Evolutionary conservation across 129 eudicot genomes (phyloP), one percentile per base, ranked within the genome.

Genomic region (Pseudognaphalium luteoalbum): DNA sequence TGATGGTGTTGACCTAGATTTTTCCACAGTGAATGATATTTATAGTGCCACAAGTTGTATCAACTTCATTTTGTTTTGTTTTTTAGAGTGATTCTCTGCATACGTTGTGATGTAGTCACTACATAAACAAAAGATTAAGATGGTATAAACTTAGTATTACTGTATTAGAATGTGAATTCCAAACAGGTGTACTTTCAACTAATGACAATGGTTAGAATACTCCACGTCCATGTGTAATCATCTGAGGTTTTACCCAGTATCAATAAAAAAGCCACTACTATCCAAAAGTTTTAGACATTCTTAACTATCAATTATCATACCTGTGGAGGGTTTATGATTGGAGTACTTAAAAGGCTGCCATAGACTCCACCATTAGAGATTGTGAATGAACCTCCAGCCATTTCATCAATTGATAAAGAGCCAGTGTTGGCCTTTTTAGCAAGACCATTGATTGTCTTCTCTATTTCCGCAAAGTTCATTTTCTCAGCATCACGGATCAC

Each of bases 381-480:
- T 37, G 92, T 88, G 76, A 88, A 88, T 42, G 92, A 78, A 52
- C 92, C 92, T 60, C 89, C 92, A 83, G 92, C 89, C 92, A 88
- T 88, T 80, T 88, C 92, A 68, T 88, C 92, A 52, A 88, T 88
- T n/a, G 92, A 88, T 11, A 88, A 81, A 10, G 92, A 77, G 42
- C 92, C 92, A 71, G 65, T 81, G 72, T 50, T 80, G 25, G 92
- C 92, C 84, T 88, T 88, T 72, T 85, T 88, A 11, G 92, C 92
- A 57, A 88, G 87, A 47, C 76, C 73, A 70, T 88, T 88, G 70
- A 88, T 88, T 61, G 79, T 81, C 80, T 88, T 91, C 79, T 91
- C 97, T 54, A 91, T 89, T 57, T 88, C 92, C 65, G 94, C 97
- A 75, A 91, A 91, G 78, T 91, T 91, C 97, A 91, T 86, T 51